Evolutionary conservation across 2,329 filamentous ascomycete species (phyloP), one percentile per base, ranked within the genome.

Genomic region (Berkeleyomyces rouxiae): DNA sequence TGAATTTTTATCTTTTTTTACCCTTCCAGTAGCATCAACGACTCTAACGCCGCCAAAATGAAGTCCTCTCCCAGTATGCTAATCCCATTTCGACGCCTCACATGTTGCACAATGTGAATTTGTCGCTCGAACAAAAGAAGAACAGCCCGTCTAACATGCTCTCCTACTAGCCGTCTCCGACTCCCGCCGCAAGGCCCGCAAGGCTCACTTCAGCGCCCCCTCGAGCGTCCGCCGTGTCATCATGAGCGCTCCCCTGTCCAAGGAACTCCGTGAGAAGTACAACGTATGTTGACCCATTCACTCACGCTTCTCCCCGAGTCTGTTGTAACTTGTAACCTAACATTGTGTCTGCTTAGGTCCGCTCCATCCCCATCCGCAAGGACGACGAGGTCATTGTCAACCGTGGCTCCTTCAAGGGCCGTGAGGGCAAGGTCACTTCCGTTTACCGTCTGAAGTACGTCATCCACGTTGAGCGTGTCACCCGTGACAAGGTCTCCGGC

Each of bases 401-500:
- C 75, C 91, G 93, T 71, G 93, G 93, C 73, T 80, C 82, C 79
- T 88, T 95, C 84, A 97, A 97, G 84, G 93, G 92, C 75, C 90
- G 90, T 74, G 92, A 97, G 82, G 93, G 93, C 82, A 97, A 97
- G 83, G 83, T 99, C 79, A 91, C 86, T 72, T 90, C 88, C 73
- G 92, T 97, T 77, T 99, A 96, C 87, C 90, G 90, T 77, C 87
- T 96, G 74, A 97, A 97, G 81, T 99, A 93, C 80, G 83, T 90
- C 75, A 86, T 99, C 75, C 92, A 97, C 85, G 78, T 99, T 77
- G 92, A 96, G 85, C 90, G 92, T 73, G 86, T 99, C 76, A 86
- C 86, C 77, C 90, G 91, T 75, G 93, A 99, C 79, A 99, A 99
- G 87, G 87, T 84, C 77, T 93, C 90, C 77, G 92, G 93, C 79